phyloP scores from a whole-genome alignment of 2,329 filamentous ascomycete genomes.

The Trichophaea hybrida region DNA sequence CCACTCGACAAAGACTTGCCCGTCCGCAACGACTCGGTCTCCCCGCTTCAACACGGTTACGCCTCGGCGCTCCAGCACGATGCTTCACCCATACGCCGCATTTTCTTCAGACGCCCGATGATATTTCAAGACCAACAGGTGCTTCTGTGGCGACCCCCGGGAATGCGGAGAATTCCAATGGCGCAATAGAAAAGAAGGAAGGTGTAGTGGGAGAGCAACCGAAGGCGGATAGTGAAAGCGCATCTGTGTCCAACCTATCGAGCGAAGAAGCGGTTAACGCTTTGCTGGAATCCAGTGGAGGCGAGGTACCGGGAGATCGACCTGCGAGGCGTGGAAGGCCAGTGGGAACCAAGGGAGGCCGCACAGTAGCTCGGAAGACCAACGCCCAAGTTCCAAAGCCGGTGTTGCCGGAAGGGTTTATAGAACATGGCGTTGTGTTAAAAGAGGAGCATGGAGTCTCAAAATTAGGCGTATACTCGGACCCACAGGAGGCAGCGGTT shows the following conservation, averaged over 20 bases:
- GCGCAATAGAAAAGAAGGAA: background rate
- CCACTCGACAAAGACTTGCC: conserved; percentile 2
- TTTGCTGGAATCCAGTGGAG: background rate
- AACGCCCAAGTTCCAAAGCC: conserved; percentile 28
- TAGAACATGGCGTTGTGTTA: conserved; percentile 38
- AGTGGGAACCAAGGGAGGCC: background rate
- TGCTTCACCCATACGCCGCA: background rate
- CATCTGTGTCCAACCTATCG: background rate
- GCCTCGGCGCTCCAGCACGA: background rate
- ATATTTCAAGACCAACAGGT: background rate
- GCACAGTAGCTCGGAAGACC: background rate
- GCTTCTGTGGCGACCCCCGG: background rate
- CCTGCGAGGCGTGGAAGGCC: background rate
- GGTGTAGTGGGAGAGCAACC: background rate
- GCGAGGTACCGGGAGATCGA: background rate
- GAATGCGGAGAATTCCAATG: background rate
- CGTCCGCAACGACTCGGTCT: conserved; percentile 1
- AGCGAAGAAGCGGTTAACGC: background rate
- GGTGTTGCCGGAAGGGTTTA: conserved; percentile 44
- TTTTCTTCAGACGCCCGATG: background rate
- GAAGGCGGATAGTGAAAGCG: background rate
- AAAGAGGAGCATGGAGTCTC: conserved; percentile 29
- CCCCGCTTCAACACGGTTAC: background rate
- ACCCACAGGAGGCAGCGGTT: conserved; percentile 16
- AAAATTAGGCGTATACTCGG: conserved; percentile 10